Evolutionary conservation across 139 green algal genomes (phyloP).

Genomic region (Spirogloea muscicola): DNA sequence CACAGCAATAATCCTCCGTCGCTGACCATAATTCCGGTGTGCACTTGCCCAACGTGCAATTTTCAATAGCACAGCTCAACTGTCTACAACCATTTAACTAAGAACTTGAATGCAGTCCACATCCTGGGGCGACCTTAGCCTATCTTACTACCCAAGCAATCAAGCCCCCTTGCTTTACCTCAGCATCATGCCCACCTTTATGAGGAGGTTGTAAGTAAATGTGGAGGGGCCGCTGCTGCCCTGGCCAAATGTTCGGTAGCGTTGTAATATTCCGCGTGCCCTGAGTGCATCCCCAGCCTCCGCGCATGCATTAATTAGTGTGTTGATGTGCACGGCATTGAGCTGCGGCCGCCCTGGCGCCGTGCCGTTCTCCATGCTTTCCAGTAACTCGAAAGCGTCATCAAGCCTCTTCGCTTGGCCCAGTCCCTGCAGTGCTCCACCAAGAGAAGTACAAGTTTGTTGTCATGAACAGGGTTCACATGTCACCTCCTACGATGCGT

Average conservation of each 20-base stretch:
- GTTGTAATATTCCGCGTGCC: slow-evolving; percentile 19
- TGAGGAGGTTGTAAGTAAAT: slow-evolving; percentile 44
- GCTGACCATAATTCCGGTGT: no score
- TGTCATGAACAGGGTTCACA: no score
- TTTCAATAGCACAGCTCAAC: no score
- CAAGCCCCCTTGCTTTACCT: no score
- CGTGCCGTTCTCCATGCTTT: slow-evolving; percentile 30
- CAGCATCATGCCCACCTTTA: slow-evolving; percentile 34
- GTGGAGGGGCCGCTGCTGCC: slow-evolving; percentile 8
- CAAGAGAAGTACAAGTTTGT: background rate
- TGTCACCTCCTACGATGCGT: no score
- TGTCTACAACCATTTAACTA: no score
- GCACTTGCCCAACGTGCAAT: no score
- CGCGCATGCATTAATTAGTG: slow-evolving; percentile 42
- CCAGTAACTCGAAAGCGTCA: slow-evolving; percentile 45
- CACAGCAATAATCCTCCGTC: no score
- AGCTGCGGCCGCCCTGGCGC: slow-evolving; percentile 30
- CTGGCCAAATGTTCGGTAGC: slow-evolving; percentile 22
- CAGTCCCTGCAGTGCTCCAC: slow-evolving; percentile 19
- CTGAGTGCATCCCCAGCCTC: slow-evolving; percentile 33
- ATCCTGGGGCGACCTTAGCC: no score
- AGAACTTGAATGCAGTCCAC: no score
- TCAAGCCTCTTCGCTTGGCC: slow-evolving; percentile 31
- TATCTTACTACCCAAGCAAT: no score
- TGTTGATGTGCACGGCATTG: slow-evolving; percentile 39